A percentile compares a stretch with the other conserved stretches of the same genome.
These are phyloP conservation scores for Thelephora aurantiotincta DNA, from an alignment of 768 basidiomycete species.

Conservation along the genomic window DNA sequence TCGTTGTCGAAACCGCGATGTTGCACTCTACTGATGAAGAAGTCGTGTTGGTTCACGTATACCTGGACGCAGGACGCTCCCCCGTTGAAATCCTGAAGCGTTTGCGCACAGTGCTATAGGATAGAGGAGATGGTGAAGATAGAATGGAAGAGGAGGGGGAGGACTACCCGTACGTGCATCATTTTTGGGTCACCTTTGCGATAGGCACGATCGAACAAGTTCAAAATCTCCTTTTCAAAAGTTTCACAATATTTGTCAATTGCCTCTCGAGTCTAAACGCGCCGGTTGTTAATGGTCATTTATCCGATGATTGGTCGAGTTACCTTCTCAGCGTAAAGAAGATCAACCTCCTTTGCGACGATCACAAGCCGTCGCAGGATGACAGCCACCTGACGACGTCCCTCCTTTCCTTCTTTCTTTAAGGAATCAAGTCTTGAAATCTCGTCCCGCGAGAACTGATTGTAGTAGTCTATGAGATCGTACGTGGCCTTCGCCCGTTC, in stretches of 20 bases:
- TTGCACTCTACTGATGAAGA: slow-evolving; percentile 91
- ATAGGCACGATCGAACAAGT: slow-evolving; percentile 91
- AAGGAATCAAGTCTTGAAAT: slow-evolving; percentile 59
- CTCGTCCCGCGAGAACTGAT: slow-evolving; percentile 77
- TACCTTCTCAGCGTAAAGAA: slow-evolving; percentile 72
- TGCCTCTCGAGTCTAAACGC: slow-evolving; percentile 62
- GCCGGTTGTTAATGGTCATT: slow-evolving; percentile 1
- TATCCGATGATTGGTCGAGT: not conserved
- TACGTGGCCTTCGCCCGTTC: slow-evolving; percentile 90
- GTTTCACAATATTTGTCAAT: slow-evolving; percentile 97
- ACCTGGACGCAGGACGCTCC: slow-evolving; percentile 95
- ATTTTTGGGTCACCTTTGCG: slow-evolving; percentile 96
- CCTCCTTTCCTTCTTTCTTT: slow-evolving; percentile 81
- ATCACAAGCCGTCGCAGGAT: slow-evolving; percentile 73
- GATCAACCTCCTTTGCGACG: slow-evolving; percentile 87
- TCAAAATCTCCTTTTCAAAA: slow-evolving; percentile 97
- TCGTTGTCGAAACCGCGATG: slow-evolving; percentile 43
- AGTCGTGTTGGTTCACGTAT: slow-evolving; percentile 98
- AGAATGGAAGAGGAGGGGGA: not conserved
- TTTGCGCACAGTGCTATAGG: slow-evolving; percentile 93
- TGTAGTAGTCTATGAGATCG: slow-evolving; percentile 88
- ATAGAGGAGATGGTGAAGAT: not conserved
- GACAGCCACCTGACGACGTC: slow-evolving; percentile 78
- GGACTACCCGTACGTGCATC: slow-evolving; percentile 69
- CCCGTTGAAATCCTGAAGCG: slow-evolving; percentile 93